Evolutionary conservation across 116 monocot genomes (phyloP).

Genomic region (Trichopus zeylanicus): DNA sequence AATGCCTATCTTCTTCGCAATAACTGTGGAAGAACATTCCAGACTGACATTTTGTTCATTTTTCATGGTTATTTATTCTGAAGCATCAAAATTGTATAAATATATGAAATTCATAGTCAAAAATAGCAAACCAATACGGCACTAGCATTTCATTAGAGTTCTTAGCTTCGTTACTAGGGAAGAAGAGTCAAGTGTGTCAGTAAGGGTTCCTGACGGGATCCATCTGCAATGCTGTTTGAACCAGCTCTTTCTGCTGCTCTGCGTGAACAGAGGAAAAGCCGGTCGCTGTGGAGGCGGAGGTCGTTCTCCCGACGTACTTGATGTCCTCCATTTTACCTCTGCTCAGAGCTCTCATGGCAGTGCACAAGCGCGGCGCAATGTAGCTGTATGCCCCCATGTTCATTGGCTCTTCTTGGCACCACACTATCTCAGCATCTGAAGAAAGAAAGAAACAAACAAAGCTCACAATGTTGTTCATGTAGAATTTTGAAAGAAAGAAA

Average conservation of each 20-base stretch:
- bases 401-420: constrained; percentile 42
- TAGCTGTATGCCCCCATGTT: constrained; percentile 38
- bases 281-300: constrained; percentile 49
- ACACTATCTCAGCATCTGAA: constrained; percentile 32
- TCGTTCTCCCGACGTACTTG: constrained; percentile 46
- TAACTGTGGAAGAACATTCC: no score
- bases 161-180: no score
- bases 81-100: no score
- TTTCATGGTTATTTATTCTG: no score
- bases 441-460: neutral
- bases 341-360: constrained; percentile 32
- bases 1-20: no score
- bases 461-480: no score
- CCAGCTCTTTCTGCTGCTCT: constrained; percentile 32
- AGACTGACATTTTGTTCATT: no score
- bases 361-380: constrained; percentile 20
- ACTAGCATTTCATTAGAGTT: no score
- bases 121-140: no score
- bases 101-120: no score
- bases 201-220: constrained; percentile 29
- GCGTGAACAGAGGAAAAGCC: constrained; percentile 41
- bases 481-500: no score
- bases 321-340: constrained; percentile 43
- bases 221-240: constrained; percentile 33
- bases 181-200: no score